Evolutionary conservation across 2,329 filamentous ascomycete species (phyloP), one percentile per base, ranked within the genome.

Genomic region (Dactylellina haptotyla): DNA sequence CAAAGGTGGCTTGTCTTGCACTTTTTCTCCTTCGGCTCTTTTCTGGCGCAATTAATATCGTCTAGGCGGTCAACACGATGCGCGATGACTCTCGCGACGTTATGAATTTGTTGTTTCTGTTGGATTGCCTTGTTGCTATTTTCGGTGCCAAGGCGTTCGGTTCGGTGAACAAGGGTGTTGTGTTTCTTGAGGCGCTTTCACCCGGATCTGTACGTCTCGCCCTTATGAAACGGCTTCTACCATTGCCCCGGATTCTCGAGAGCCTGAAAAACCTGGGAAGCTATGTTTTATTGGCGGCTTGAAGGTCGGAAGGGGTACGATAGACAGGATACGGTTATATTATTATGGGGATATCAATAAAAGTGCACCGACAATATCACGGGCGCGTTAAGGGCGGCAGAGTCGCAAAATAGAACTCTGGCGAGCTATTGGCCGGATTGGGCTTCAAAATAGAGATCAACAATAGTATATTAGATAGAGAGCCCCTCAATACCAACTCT

Each of bases 141-240:
- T 64, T 72, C 14, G 32, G 66, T 4, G 66, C 51, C 51, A 64
- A 59, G 51, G n/a, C 16, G 16, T 14, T 46, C 41, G 25, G 56
- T 32, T 8, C 23, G 9, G 5, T 16, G 9, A 18, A 23, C 30
- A 18, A 23, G 50, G 32, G 20, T 25, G 23, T 14, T 3, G 8
- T 37, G 56, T 59, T 59, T 59, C 56, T 34, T 43, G 41, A 59
- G 48, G 56, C 56, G 56, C 56, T 18, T 37, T 39, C n/a, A 20
- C n/a, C 46, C 25, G 10, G n/a, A 46, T 9, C 43, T 20, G 20
- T 20, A 46, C 20, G n/a, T 20, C 4, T 25, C 43, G 43, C 12
- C 43, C n/a, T 66, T 37, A 2, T 39, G 39, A 65, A 48, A 46
- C 18, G n/a, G n/a, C 26, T 8, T 28, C 37, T 18, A 9, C 32